These are phyloP conservation scores for Dorcoceras hygrometricum DNA, from an alignment of 257 asterid genomes.

Conservation along the genomic window DNA sequence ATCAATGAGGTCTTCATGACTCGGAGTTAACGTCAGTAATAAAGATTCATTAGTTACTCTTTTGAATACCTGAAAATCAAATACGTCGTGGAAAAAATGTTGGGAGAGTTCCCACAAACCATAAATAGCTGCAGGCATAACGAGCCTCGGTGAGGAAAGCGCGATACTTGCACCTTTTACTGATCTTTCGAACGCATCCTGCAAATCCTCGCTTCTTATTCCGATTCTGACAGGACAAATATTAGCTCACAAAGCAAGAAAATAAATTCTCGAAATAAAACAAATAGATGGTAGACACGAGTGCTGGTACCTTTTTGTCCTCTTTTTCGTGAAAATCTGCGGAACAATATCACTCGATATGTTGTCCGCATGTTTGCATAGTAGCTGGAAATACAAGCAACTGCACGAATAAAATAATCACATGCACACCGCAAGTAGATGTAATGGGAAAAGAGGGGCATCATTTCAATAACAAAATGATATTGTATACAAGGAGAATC, in stretches of 20 bases:
- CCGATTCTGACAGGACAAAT: constrained; percentile 65
- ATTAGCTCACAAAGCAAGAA: constrained; percentile 14
- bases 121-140: constrained; percentile 80
- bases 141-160: constrained; percentile 96
- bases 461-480: background rate
- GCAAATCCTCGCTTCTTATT: constrained; percentile 76
- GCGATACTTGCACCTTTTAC: constrained; percentile 73
- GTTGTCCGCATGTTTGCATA: constrained; percentile 81
- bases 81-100: constrained; percentile 51
- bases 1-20: constrained; percentile 1
- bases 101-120: constrained; percentile 90
- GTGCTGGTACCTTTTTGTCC: constrained; percentile 54
- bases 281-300: constrained; percentile 10
- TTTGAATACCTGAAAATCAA: constrained; percentile 72
- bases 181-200: constrained; percentile 60
- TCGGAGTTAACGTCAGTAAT: background rate
- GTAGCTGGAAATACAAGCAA: constrained; percentile 82
- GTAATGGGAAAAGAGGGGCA: background rate
- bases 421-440: constrained; percentile 3
- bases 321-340: constrained; percentile 65
- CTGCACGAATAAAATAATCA: constrained; percentile 41
- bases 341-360: constrained; percentile 68
- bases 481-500: background rate
- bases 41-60: background rate
- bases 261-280: constrained; percentile 6